These are phyloP conservation scores for Nematodospora anomalae DNA, from an alignment of 1,139 yeast species.

Conservation along the genomic window DNA sequence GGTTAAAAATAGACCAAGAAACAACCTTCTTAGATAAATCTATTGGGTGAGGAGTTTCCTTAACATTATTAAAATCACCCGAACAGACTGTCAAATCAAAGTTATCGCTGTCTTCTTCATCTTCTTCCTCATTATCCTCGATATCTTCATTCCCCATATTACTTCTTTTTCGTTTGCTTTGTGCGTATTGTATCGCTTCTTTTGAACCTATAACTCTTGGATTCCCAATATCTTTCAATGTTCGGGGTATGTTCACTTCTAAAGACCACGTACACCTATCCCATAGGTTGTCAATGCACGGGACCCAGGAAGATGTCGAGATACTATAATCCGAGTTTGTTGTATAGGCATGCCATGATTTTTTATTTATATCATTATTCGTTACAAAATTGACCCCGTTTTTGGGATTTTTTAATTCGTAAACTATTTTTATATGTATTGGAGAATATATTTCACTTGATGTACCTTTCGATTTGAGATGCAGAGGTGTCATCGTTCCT, in stretches of 20 bases:
- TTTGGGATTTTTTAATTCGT: slow-evolving; percentile 61
- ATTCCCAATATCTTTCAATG: slow-evolving; percentile 68
- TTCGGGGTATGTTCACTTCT: slow-evolving; percentile 78
- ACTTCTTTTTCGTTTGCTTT: slow-evolving; percentile 13
- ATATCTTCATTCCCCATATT: slow-evolving; percentile 9
- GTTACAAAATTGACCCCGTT: slow-evolving; percentile 80
- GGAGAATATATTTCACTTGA: slow-evolving; percentile 61
- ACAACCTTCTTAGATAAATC: slow-evolving; percentile 76
- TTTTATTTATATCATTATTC: slow-evolving; percentile 34
- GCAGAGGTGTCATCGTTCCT: slow-evolving; percentile 39
- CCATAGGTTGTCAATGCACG: slow-evolving; percentile 88
- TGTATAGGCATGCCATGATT: slow-evolving; percentile 83
- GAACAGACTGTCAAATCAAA: slow-evolving; percentile 71
- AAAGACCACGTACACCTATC: slow-evolving; percentile 93
- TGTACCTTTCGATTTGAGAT: slow-evolving; percentile 34
- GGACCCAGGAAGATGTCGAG: slow-evolving; percentile 94
- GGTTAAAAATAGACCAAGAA: slow-evolving; percentile 77
- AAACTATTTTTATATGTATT: slow-evolving; percentile 67
- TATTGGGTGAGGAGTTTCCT: slow-evolving; percentile 48
- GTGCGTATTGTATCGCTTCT: slow-evolving; percentile 19
- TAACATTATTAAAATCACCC: slow-evolving; percentile 60
- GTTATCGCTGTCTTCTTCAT: slow-evolving; percentile 51
- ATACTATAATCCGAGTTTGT: slow-evolving; percentile 74
- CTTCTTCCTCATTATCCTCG: slow-evolving; percentile 34
- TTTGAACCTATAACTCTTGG: slow-evolving; percentile 43